phyloP scores from a whole-genome alignment of 345 rosid genomes.

The Eucalyptus sp. region DNA sequence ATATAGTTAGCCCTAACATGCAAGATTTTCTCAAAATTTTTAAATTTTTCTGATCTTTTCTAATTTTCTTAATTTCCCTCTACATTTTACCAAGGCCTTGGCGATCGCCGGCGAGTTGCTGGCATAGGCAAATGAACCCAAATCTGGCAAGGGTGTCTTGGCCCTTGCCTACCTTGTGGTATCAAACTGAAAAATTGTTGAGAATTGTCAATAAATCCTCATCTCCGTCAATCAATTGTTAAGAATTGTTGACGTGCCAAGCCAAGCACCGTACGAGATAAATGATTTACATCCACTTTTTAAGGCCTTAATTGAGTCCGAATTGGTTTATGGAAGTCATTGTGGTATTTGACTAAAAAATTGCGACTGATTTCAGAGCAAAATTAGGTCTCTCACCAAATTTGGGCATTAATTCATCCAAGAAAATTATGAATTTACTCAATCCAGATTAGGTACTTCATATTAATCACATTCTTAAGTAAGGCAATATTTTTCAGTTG shows the following conservation, averaged over 20 bases:
- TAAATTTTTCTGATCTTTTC: not conserved
- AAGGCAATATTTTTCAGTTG: not conserved
- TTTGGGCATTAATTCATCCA: not conserved
- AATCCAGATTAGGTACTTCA: not conserved
- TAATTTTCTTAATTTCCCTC: not conserved
- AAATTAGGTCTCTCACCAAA: not conserved
- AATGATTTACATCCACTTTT: not conserved
- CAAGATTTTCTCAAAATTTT: accelerated
- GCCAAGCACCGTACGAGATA: not conserved
- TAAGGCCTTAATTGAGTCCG: not conserved
- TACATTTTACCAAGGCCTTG: not conserved
- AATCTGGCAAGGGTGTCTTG: accelerated
- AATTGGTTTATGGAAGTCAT: not conserved
- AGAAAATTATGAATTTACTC: not conserved
- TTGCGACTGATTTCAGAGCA: not conserved
- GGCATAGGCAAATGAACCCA: not conserved
- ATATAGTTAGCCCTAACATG: not conserved
- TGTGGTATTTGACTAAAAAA: not conserved
- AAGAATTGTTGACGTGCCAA: not conserved
- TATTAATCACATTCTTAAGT: not conserved
- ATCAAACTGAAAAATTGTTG: not conserved
- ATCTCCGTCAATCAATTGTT: not conserved
- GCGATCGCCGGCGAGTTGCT: accelerated
- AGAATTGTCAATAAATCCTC: not conserved
- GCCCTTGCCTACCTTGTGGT: not conserved